Evolutionary conservation across 441 rosid genomes (phyloP).

Genomic region (Populus hybrid): DNA sequence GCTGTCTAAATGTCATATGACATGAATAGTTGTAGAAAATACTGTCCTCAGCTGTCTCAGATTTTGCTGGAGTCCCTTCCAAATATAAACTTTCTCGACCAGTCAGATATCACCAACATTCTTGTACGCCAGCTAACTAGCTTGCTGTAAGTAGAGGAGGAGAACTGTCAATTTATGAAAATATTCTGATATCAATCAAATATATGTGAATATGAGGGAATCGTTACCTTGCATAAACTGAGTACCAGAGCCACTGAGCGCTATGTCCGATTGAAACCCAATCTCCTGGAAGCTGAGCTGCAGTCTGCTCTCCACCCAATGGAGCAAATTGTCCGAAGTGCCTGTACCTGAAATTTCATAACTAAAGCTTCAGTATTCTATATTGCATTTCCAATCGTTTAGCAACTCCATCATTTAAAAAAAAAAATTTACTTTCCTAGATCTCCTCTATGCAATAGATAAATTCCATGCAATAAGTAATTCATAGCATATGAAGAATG

Average conservation of each 20-base stretch:
- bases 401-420: not conserved
- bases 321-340: conserved; percentile 77
- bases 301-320: conserved; percentile 65
- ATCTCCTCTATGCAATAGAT: not conserved
- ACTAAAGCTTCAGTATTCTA: not conserved
- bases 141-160: conserved; percentile 16
- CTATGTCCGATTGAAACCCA: conserved; percentile 66
- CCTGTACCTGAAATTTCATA: conserved; percentile 40
- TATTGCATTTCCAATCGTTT: too few relatives aligned
- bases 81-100: conserved; percentile 43
- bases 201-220: not conserved
- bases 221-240: conserved; percentile 55
- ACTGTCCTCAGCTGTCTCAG: conserved; percentile 14
- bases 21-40: not conserved
- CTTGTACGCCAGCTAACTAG: conserved; percentile 60
- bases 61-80: conserved; percentile 63
- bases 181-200: too few relatives aligned
- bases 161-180: not conserved
- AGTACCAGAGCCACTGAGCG: conserved; percentile 69
- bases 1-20: not conserved
- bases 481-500: not conserved
- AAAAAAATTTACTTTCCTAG: too few relatives aligned
- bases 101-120: conserved; percentile 43
- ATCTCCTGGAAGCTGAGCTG: conserved; percentile 65
- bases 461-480: too few relatives aligned